Evolutionary conservation across 1,139 yeast genomes (phyloP).

Genomic region (Ogataea hybrid): DNA sequence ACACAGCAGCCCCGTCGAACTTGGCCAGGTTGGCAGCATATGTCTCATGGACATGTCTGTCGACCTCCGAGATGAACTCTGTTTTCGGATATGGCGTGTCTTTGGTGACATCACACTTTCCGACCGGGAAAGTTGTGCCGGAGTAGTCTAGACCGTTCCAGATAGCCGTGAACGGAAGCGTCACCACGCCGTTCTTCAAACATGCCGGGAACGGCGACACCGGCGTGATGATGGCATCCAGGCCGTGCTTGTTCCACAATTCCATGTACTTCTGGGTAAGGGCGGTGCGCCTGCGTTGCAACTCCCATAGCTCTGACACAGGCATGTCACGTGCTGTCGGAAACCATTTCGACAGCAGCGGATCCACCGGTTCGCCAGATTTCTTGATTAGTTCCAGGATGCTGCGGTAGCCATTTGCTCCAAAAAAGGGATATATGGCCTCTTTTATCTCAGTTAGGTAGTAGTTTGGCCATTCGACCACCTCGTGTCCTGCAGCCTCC

Average conservation of each 20-base stretch:
- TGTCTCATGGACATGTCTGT: slow-evolving; percentile 7
- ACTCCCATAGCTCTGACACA: slow-evolving; percentile 44
- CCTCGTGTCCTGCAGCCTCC: slow-evolving; percentile 35
- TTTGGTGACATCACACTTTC: slow-evolving; percentile 46
- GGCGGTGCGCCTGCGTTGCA: slow-evolving; percentile 38
- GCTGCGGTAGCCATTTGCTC: slow-evolving; percentile 16
- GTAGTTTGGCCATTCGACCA: slow-evolving; percentile 38
- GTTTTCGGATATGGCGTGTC: slow-evolving; percentile 31
- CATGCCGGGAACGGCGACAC: slow-evolving; percentile 47
- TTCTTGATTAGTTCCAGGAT: slow-evolving; percentile 13
- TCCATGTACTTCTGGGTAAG: slow-evolving; percentile 35
- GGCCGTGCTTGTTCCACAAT: slow-evolving; percentile 33
- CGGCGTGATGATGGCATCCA: slow-evolving; percentile 50
- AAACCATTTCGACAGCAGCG: slow-evolving; percentile 10
- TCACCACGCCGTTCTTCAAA: slow-evolving; percentile 35
- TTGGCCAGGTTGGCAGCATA: slow-evolving; percentile 5
- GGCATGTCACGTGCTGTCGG: slow-evolving; percentile 21
- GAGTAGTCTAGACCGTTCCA: slow-evolving; percentile 59
- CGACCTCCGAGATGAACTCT: slow-evolving; percentile 4
- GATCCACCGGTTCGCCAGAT: slow-evolving; percentile 39
- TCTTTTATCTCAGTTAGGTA: slow-evolving; percentile 30
- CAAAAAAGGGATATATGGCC: slow-evolving; percentile 19
- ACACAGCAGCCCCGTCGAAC: slow-evolving; percentile 12
- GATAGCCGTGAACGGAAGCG: slow-evolving; percentile 47
- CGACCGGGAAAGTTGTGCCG: slow-evolving; percentile 59